phyloP scores from a whole-genome alignment of 106 monocot species.

The Posidonia australis region DNA sequence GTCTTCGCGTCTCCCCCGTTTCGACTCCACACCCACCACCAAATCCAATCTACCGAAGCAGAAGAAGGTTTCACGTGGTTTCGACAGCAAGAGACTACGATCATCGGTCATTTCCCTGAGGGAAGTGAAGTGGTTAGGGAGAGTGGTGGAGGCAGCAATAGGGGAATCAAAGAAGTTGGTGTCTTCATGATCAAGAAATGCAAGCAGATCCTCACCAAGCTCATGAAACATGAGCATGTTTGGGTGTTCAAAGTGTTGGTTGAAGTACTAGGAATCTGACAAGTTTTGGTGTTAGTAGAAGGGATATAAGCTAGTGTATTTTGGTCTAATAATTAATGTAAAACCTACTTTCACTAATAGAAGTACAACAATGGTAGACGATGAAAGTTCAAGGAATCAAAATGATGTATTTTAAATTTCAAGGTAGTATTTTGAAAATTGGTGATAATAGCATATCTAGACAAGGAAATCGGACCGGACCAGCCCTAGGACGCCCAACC shows the following conservation, averaged over 20 bases:
- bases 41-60: constrained; percentile 10
- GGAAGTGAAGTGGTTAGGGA: constrained; percentile 6
- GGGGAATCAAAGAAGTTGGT: constrained; percentile 26
- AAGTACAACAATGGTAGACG: too few relatives aligned
- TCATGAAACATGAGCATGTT: constrained; percentile 56
- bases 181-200: constrained; percentile 53
- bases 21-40: too few relatives aligned
- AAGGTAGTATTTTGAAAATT: too few relatives aligned
- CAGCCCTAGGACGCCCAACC: too few relatives aligned
- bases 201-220: constrained; percentile 41
- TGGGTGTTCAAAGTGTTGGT: constrained; percentile 66
- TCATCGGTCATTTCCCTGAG: neutral
- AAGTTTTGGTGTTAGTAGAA: too few relatives aligned
- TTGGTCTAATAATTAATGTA: too few relatives aligned
- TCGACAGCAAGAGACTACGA: constrained; percentile 2
- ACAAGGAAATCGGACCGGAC: too few relatives aligned
- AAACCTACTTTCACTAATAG: too few relatives aligned
- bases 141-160: neutral
- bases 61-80: neutral
- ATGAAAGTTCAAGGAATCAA: too few relatives aligned
- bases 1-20: neutral
- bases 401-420: too few relatives aligned
- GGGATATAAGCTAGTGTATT: too few relatives aligned
- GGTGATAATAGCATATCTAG: too few relatives aligned
- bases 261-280: constrained; percentile 49